Conservation (phyloP, 1,284 basidiomycete species). For the Kwoniella shivajii region DNA sequence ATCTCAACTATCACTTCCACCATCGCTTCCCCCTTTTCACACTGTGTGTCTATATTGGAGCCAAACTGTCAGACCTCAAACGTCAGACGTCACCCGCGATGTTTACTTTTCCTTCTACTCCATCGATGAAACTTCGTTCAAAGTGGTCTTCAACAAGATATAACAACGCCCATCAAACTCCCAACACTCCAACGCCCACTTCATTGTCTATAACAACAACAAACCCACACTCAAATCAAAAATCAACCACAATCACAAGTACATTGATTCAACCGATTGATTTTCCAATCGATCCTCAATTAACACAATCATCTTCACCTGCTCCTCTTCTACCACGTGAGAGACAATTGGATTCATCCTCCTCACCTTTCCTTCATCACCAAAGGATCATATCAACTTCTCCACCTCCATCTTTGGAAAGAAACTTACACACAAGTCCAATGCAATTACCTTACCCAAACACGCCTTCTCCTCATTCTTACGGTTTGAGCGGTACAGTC, state of each 20-base stretch:
- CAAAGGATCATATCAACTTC: slow-evolving; percentile 13
- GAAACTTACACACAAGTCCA: slow-evolving; percentile 11
- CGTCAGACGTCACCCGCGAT: slow-evolving; percentile 28
- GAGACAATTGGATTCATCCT: slow-evolving; percentile 8
- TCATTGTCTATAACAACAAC: slow-evolving; percentile 5
- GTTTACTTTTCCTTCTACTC: slow-evolving; percentile 26
- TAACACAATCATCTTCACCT: slow-evolving; percentile 5
- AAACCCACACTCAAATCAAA: background rate
- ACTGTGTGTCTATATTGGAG: slow-evolving; percentile 3
- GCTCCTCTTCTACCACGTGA: background rate
- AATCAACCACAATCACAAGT: background rate
- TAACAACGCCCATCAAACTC: slow-evolving; percentile 21
- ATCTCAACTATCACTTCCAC: background rate
- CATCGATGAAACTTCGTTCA: slow-evolving; percentile 12
- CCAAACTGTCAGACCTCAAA: background rate
- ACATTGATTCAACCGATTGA: slow-evolving; percentile 1
- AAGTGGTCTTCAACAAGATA: slow-evolving; percentile 27
- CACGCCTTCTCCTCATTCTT: slow-evolving; percentile 33
- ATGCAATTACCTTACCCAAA: slow-evolving; percentile 27
- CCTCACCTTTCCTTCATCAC: slow-evolving; percentile 4
- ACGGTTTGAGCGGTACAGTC: slow-evolving; percentile 30
- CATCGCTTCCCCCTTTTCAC: slow-evolving; percentile 10
- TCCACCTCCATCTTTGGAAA: slow-evolving; percentile 9
- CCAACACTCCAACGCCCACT: slow-evolving; percentile 10
- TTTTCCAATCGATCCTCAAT: slow-evolving; percentile 3